Percentiles rank a stretch among this genome's conserved stretches.
Evolutionary conservation across 768 basidiomycete species (phyloP).

Genomic region (Psilocybe tampanensis): DNA sequence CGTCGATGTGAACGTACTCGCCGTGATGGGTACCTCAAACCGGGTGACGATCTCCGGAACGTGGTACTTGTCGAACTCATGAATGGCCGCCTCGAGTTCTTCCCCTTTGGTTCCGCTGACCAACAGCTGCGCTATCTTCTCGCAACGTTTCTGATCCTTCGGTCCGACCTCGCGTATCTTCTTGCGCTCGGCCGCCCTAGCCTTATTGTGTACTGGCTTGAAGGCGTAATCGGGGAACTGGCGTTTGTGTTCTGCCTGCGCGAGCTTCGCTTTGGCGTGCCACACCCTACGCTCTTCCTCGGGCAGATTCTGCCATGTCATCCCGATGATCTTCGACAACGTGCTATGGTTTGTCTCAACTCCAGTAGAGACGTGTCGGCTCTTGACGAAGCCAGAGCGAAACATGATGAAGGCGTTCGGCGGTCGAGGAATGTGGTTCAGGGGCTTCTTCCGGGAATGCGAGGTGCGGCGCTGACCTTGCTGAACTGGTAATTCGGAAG

Average conservation of each 20-base stretch:
- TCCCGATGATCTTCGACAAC: conserved; percentile 79
- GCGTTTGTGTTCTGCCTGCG: conserved; percentile 73
- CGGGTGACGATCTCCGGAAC: conserved; percentile 66
- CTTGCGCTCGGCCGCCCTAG: conserved; percentile 47
- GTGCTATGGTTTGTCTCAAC: conserved; percentile 84
- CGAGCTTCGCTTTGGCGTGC: conserved; percentile 71
- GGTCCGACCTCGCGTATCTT: conserved; percentile 64
- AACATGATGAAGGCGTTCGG: conserved; percentile 87
- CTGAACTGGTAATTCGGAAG: conserved; percentile 16
- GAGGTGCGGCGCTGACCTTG: conserved; percentile 37
- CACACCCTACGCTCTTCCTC: conserved; percentile 73
- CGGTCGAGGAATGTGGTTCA: conserved; percentile 76
- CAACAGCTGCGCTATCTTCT: conserved; percentile 67
- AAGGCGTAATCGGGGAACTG: conserved; percentile 79
- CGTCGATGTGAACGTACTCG: conserved; percentile 36
- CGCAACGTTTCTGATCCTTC: conserved; percentile 65
- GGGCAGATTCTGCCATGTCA: conserved; percentile 79
- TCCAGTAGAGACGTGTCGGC: conserved; percentile 70
- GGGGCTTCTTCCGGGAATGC: conserved; percentile 64
- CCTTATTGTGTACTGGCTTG: conserved; percentile 56
- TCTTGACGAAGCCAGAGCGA: conserved; percentile 79
- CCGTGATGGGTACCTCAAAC: conserved; percentile 75
- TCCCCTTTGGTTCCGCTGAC: conserved; percentile 57
- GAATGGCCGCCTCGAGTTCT: conserved; percentile 55
- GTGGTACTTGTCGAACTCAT: conserved; percentile 55